A percentile compares a stretch with the other conserved stretches of the same genome.
Evolutionary conservation across 2,329 filamentous ascomycete genomes (phyloP).

Genomic region (Dothistroma septosporum): DNA sequence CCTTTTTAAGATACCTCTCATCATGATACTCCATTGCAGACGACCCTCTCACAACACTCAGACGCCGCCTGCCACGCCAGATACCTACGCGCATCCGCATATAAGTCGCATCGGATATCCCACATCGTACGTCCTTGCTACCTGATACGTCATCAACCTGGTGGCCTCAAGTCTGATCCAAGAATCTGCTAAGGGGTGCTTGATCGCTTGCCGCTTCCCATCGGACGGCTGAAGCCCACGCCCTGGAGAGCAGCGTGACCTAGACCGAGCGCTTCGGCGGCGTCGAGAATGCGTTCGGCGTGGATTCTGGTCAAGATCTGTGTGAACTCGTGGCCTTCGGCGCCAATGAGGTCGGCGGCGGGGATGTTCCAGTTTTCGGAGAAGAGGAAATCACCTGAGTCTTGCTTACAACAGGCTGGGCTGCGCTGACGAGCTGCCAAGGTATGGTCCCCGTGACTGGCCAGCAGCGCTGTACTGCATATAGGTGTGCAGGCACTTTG

Average conservation of each 20-base stretch:
- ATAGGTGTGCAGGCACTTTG: not conserved
- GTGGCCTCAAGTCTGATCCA: constrained; percentile 64
- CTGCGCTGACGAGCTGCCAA: too few species aligned
- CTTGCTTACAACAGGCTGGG: too few species aligned
- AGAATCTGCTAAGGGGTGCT: constrained; percentile 62
- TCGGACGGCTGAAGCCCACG: constrained; percentile 61
- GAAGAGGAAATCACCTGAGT: too few species aligned
- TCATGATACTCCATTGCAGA: constrained; percentile 60
- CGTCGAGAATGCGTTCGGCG: constrained; percentile 68
- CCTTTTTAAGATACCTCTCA: constrained; percentile 61
- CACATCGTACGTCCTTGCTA: constrained; percentile 58
- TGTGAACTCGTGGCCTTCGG: constrained; percentile 45
- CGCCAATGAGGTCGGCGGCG: constrained; percentile 38
- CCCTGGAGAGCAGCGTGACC: constrained; percentile 51
- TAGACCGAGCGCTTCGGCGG: constrained; percentile 50
- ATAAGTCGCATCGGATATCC: constrained; percentile 47
- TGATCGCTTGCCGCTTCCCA: constrained; percentile 64
- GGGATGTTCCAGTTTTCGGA: constrained; percentile 45
- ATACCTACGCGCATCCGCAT: constrained; percentile 66
- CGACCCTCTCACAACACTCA: constrained; percentile 57
- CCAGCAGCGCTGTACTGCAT: too few species aligned
- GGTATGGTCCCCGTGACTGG: too few species aligned
- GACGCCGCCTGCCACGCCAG: constrained; percentile 63
- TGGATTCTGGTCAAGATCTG: constrained; percentile 73
- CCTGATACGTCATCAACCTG: constrained; percentile 62